Conservation (phyloP, 2,329 filamentous ascomycete species). For the Calonectria pauciramosa region DNA sequence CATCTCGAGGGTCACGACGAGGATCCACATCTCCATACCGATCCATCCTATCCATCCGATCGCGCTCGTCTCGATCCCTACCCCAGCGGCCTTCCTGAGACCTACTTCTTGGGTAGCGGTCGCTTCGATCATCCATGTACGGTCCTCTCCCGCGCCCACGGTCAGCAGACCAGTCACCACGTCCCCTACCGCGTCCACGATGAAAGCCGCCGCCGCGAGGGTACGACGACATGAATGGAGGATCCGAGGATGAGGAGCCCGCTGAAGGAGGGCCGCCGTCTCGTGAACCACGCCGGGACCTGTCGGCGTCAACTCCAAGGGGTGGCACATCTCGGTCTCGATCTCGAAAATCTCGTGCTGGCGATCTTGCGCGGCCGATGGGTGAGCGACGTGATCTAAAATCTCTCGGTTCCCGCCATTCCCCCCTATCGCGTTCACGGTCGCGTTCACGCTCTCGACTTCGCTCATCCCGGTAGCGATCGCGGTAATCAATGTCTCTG, state of each 20-base stretch:
- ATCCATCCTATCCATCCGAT: conserved; percentile 59
- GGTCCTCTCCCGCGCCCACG: conserved; percentile 69
- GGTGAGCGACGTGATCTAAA: conserved; percentile 69
- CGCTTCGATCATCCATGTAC: conserved; percentile 69
- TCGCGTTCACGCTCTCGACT: conserved; percentile 71
- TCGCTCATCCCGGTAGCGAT: conserved; percentile 72
- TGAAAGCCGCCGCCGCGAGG: conserved; percentile 69
- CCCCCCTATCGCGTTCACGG: conserved; percentile 64
- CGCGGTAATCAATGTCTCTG: conserved; percentile 71
- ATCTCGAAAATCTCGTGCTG: conserved; percentile 76
- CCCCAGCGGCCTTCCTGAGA: conserved; percentile 75
- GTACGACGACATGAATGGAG: conserved; percentile 66
- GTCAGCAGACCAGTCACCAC: conserved; percentile 57
- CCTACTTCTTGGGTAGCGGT: conserved; percentile 75
- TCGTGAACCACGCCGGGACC: conserved; percentile 77
- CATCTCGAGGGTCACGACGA: conserved; percentile 61
- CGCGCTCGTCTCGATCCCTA: conserved; percentile 69
- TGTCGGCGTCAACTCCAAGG: conserved; percentile 75
- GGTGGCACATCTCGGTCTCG: conserved; percentile 68
- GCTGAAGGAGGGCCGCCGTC: conserved; percentile 79
- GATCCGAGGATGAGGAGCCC: conserved; percentile 78
- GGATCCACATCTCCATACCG: conserved; percentile 56
- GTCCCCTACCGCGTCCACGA: conserved; percentile 66
- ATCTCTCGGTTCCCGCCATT: conserved; percentile 58
- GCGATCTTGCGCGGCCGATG: conserved; percentile 72